A percentile compares a stretch with the other conserved stretches of the same genome.
Conservation (phyloP, 2,329 filamentous ascomycete genomes). For the Colletotrichum falcatum region DNA sequence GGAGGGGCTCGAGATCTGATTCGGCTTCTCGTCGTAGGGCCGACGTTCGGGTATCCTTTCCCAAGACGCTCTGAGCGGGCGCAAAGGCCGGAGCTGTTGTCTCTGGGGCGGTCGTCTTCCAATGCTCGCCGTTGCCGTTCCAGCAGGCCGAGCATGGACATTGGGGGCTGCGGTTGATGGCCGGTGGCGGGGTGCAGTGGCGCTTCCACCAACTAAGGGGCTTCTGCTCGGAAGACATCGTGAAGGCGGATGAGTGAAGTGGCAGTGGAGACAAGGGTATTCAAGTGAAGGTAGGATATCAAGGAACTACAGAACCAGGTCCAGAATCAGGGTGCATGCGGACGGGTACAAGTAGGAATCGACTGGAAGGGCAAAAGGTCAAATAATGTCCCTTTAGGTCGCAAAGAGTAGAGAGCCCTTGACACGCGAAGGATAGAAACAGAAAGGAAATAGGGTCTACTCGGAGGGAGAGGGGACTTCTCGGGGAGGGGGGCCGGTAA, state of each 20-base stretch:
- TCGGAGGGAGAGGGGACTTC: background rate
- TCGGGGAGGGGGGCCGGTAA: constrained; percentile 17
- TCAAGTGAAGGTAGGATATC: constrained; percentile 21
- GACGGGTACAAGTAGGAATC: constrained; percentile 25
- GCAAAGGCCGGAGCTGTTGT: background rate
- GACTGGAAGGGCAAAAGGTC: constrained; percentile 29
- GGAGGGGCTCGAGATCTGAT: constrained; percentile 33
- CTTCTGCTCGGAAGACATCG: constrained; percentile 40
- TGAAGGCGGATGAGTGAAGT: background rate
- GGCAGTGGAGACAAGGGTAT: background rate
- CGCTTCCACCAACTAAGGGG: constrained; percentile 54
- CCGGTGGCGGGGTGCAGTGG: constrained; percentile 55
- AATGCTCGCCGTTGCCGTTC: constrained; percentile 40
- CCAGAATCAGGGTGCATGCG: constrained; percentile 12
- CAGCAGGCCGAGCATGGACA: constrained; percentile 54
- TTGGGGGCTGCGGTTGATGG: constrained; percentile 49
- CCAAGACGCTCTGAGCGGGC: background rate
- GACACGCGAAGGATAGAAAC: constrained; percentile 19
- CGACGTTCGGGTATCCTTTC: constrained; percentile 19
- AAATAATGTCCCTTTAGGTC: constrained; percentile 6
- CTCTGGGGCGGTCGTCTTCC: constrained; percentile 32
- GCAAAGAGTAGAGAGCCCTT: constrained; percentile 15
- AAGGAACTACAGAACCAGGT: constrained; percentile 17
- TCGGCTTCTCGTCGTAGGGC: constrained; percentile 30
- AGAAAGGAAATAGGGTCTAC: constrained; percentile 17